These are phyloP conservation scores for Celoporthe dispersa DNA, from an alignment of 2,329 filamentous ascomycete species.

Conservation along the genomic window DNA sequence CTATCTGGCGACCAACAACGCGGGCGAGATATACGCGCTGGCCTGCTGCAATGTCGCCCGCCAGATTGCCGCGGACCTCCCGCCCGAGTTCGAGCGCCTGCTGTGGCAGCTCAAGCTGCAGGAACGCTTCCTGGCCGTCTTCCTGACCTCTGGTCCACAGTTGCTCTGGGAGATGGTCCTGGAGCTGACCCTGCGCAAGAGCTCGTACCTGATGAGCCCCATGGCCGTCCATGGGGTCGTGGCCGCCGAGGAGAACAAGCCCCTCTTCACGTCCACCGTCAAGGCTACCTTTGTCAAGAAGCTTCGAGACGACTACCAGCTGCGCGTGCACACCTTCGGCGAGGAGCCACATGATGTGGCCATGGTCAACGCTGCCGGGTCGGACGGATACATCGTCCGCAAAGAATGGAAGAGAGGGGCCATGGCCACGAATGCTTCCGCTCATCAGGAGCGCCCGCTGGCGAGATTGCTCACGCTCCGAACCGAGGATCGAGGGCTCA, in stretches of 20 bases:
- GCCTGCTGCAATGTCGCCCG: not conserved
- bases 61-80: not conserved
- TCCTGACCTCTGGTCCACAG: not conserved
- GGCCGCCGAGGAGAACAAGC: not conserved
- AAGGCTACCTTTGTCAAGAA: constrained; percentile 45
- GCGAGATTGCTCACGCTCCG: not conserved
- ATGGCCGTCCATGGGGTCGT: not conserved
- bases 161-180: not conserved
- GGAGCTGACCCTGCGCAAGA: not conserved
- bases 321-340: constrained; percentile 19
- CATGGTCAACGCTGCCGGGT: constrained; percentile 18
- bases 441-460: not conserved
- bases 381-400: not conserved
- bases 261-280: constrained; percentile 36
- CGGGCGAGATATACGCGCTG: not conserved
- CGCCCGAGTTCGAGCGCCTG: constrained; percentile 1
- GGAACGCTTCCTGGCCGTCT: not conserved
- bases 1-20: not conserved
- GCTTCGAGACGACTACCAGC: not conserved
- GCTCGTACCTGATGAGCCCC: not conserved
- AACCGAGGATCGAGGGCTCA: not conserved
- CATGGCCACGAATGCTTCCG: too few relatives aligned
- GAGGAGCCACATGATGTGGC: constrained; percentile 15
- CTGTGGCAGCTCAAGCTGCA: constrained; percentile 6
- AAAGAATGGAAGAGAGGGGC: not conserved